Conservation (phyloP, 2,329 filamentous ascomycete genomes). For the Emericellopsis atlantica region DNA sequence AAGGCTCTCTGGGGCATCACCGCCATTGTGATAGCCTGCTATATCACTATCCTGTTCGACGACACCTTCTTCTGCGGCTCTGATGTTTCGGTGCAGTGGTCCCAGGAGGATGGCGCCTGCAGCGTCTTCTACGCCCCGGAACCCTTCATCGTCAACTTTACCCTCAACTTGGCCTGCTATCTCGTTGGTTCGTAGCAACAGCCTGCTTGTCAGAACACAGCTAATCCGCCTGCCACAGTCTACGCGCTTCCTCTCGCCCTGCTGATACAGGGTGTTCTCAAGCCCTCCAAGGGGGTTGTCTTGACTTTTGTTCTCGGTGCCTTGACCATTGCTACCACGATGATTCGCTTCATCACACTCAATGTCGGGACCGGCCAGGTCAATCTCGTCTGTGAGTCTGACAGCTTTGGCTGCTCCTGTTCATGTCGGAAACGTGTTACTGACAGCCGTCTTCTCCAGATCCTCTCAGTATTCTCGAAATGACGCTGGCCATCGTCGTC, state of each 20-base stretch:
- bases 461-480: conserved; percentile 9
- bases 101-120: conserved; percentile 19
- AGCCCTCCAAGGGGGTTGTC: conserved; percentile 8
- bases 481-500: conserved; percentile 10
- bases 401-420: not conserved
- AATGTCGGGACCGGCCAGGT: conserved; percentile 11
- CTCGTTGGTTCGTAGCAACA: conserved; percentile 10
- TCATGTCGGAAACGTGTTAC: not conserved
- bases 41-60: conserved; percentile 16
- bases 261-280: conserved; percentile 11
- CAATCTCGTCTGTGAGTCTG: conserved; percentile 12
- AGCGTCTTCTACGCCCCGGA: conserved; percentile 19
- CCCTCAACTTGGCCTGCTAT: conserved; percentile 18
- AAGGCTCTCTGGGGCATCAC: conserved; percentile 15
- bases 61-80: conserved; percentile 21
- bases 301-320: conserved; percentile 12
- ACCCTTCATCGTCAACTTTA: conserved; percentile 21
- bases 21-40: conserved; percentile 16
- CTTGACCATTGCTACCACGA: conserved; percentile 10
- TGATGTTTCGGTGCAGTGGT: conserved; percentile 20
- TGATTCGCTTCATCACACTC: conserved; percentile 11
- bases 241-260: conserved; percentile 17
- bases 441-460: conserved; percentile 3
- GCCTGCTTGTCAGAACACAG: not conserved
- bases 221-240: conserved; percentile 7